These are phyloP conservation scores for Cymbopogon citratus DNA, from an alignment of 176 grass and related monocot genomes.

Conservation along the genomic window DNA sequence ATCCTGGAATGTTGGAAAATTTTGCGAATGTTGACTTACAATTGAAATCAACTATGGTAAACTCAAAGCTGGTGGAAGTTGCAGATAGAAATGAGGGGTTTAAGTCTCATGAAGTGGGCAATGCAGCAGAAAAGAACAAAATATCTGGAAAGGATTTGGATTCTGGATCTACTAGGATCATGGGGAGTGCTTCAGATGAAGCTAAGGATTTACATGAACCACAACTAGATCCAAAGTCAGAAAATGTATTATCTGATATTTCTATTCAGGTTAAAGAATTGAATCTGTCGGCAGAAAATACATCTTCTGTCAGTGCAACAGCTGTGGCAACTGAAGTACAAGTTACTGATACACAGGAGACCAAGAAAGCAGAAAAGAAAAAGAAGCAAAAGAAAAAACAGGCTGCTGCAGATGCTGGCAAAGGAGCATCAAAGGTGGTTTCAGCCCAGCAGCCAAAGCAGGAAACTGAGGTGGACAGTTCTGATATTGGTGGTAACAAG, in stretches of 20 bases:
- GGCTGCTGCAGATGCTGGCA: conserved; percentile 42
- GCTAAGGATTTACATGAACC: conserved; percentile 7
- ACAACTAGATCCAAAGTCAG: conserved; percentile 14
- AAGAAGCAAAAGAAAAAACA: conserved; percentile 88
- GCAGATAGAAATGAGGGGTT: background rate
- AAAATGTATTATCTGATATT: conserved; percentile 25
- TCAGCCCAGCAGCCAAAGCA: conserved; percentile 29
- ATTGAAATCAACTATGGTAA: conserved; percentile 22
- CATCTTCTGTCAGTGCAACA: conserved; percentile 8
- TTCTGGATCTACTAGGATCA: conserved; percentile 20
- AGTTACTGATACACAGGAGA: conserved; percentile 43
- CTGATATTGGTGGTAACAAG: conserved; percentile 49
- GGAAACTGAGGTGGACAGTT: conserved; percentile 44
- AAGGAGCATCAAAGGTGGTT: conserved; percentile 47
- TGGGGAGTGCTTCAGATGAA: conserved; percentile 15
- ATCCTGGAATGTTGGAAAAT: conserved; percentile 28
- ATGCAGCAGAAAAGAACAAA: conserved; percentile 13
- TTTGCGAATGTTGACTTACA: conserved; percentile 3
- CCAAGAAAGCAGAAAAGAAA: conserved; percentile 93
- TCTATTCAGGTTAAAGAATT: conserved; percentile 36
- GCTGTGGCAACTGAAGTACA: conserved; percentile 37
- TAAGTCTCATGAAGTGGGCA: background rate
- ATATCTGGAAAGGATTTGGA: conserved; percentile 17
- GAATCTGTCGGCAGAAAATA: conserved; percentile 39
- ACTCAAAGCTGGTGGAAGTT: conserved; percentile 9